Percentiles rank a stretch among this genome's conserved stretches.
Evolutionary conservation across 2,329 filamentous ascomycete species (phyloP).

Genomic region (Aureobasidium sp.): DNA sequence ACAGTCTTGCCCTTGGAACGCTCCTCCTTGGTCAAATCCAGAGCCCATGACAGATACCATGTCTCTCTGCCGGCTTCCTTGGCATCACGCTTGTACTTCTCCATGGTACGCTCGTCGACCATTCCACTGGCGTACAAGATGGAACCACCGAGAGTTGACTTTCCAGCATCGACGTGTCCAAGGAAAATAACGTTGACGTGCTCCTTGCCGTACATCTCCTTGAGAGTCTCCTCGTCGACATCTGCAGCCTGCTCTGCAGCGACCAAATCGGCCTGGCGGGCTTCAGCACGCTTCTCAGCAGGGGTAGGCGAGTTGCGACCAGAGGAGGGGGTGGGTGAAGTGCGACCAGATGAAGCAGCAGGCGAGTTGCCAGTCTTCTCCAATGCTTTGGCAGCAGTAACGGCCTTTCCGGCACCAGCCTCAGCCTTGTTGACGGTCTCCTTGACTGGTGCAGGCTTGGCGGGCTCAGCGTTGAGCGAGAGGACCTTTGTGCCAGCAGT

Average conservation of each 20-base stretch:
- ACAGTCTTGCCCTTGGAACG: constrained; percentile 95
- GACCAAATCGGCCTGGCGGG: constrained; percentile 71
- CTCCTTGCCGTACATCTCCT: constrained; percentile 94
- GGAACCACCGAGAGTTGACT: constrained; percentile 89
- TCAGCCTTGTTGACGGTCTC: constrained; percentile 35
- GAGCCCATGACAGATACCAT: constrained; percentile 98
- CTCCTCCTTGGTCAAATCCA: constrained; percentile 96
- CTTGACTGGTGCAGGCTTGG: constrained; percentile 32
- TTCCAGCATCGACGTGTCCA: constrained; percentile 96
- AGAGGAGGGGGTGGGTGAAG: constrained; percentile 73
- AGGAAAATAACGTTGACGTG: constrained; percentile 95
- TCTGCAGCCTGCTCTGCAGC: constrained; percentile 70
- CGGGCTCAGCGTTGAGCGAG: constrained; percentile 46
- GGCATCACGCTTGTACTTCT: constrained; percentile 95
- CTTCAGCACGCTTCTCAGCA: constrained; percentile 44
- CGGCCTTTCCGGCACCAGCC: constrained; percentile 69
- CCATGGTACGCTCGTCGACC: constrained; percentile 98
- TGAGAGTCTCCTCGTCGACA: constrained; percentile 75
- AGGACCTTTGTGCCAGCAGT: constrained; percentile 58
- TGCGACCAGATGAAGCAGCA: constrained; percentile 54
- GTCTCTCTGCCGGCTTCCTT: constrained; percentile 95
- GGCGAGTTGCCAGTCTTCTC: constrained; percentile 73
- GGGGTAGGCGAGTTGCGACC: constrained; percentile 66
- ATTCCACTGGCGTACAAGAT: constrained; percentile 93
- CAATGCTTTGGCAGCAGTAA: constrained; percentile 79